These are phyloP conservation scores for Neonectria faginata DNA, from an alignment of 2,329 filamentous ascomycete genomes.

Conservation along the genomic window DNA sequence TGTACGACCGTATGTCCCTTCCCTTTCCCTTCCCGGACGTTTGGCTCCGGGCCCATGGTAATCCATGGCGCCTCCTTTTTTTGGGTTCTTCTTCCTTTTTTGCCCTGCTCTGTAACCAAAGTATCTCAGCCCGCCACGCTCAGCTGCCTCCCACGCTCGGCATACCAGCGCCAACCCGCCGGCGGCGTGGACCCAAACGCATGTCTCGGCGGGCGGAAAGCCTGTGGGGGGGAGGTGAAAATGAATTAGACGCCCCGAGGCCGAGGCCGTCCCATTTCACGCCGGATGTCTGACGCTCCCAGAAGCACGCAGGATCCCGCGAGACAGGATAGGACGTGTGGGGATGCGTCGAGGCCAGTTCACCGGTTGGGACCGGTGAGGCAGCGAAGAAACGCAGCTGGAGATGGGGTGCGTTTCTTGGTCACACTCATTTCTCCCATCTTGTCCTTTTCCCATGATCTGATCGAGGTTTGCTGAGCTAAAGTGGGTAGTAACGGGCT, in stretches of 20 bases:
- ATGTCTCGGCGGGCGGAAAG: not conserved
- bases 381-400: not conserved
- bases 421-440: not conserved
- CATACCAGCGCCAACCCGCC: not conserved
- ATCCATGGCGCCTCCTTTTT: not conserved
- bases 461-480: not conserved
- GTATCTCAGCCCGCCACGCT: not conserved
- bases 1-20: not conserved
- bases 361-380: constrained; percentile 24
- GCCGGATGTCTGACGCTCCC: constrained; percentile 12
- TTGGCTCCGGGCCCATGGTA: not conserved
- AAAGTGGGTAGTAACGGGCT: not conserved
- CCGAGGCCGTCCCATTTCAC: constrained; percentile 16
- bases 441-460: not conserved
- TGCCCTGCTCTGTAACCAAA: too few species aligned
- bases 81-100: not conserved
- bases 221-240: not conserved
- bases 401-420: not conserved
- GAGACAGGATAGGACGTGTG: constrained; percentile 18
- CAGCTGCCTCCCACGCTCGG: constrained; percentile 3
- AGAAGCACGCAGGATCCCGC: constrained; percentile 30
- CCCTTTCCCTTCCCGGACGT: not conserved
- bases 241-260: not conserved
- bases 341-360: constrained; percentile 7
- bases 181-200: not conserved